phyloP scores from a whole-genome alignment of 768 basidiomycete species.

The Daedaleopsis nitida region DNA sequence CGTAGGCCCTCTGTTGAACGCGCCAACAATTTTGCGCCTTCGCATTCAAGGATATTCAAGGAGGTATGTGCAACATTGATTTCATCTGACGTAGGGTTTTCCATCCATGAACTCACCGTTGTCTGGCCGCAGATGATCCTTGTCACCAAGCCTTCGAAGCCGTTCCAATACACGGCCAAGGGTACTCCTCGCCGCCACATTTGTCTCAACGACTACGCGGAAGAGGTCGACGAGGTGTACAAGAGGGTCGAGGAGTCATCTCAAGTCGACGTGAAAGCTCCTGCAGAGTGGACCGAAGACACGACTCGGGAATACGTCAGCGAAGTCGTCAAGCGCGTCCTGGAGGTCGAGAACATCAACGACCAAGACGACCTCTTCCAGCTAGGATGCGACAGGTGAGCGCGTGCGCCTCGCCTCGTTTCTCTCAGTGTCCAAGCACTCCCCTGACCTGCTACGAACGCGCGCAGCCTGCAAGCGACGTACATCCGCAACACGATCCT shows the following conservation, averaged over 20 bases:
- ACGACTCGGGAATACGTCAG: conserved; percentile 34
- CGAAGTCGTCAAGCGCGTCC: conserved; percentile 35
- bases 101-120: conserved; percentile 2
- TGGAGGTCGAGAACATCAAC: conserved; percentile 25
- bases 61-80: conserved; percentile 36
- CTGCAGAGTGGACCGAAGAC: conserved; percentile 30
- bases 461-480: conserved; percentile 26
- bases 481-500: conserved; percentile 30
- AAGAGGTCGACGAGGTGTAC: conserved; percentile 45
- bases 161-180: conserved; percentile 37
- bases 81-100: not conserved
- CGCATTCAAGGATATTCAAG: conserved; percentile 49
- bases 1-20: conserved; percentile 35
- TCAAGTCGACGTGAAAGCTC: conserved; percentile 31
- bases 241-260: conserved; percentile 35
- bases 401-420: too few relatives aligned
- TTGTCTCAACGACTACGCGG: conserved; percentile 35
- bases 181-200: conserved; percentile 31
- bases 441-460: not conserved
- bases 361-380: conserved; percentile 44
- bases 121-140: conserved; percentile 34
- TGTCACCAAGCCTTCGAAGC: conserved; percentile 32
- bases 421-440: not conserved
- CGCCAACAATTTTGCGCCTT: conserved; percentile 44
- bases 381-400: conserved; percentile 42